Conservation (phyloP, 2,329 filamentous ascomycete genomes). For the Albophoma yamanashiensis region DNA sequence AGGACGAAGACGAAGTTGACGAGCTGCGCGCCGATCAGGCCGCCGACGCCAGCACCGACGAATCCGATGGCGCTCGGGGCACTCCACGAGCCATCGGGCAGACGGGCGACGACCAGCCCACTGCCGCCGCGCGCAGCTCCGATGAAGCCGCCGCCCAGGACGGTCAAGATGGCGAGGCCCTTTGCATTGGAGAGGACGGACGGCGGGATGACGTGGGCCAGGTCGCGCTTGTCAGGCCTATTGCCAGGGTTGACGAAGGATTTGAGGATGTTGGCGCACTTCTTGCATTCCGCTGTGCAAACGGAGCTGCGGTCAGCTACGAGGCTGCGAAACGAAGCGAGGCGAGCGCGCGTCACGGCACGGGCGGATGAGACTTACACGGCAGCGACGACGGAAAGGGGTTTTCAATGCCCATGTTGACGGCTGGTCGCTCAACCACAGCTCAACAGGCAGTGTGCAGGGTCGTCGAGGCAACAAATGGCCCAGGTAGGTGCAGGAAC, state of each 20-base stretch:
- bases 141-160: conserved; percentile 80
- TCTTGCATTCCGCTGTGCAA: conserved; percentile 80
- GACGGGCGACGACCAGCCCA: conserved; percentile 69
- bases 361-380: conserved; percentile 40
- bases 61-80: conserved; percentile 74
- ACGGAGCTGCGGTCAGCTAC: not conserved
- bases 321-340: not conserved
- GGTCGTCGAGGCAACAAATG: not conserved
- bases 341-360: not conserved
- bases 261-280: conserved; percentile 88
- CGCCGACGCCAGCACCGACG: conserved; percentile 71
- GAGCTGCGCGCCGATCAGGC: conserved; percentile 78
- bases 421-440: not conserved
- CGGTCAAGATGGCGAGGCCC: conserved; percentile 76
- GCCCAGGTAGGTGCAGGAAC: not conserved
- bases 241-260: conserved; percentile 76
- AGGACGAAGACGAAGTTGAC: conserved; percentile 98
- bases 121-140: conserved; percentile 74
- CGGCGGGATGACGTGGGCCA: conserved; percentile 94
- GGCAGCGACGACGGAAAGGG: conserved; percentile 56
- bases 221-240: conserved; percentile 61
- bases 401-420: conserved; percentile 52
- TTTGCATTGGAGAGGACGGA: conserved; percentile 84
- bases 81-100: conserved; percentile 69
- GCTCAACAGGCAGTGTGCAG: not conserved